Evolutionary conservation across 768 basidiomycete species (phyloP).

Genomic region (Tricholoma sp.): DNA sequence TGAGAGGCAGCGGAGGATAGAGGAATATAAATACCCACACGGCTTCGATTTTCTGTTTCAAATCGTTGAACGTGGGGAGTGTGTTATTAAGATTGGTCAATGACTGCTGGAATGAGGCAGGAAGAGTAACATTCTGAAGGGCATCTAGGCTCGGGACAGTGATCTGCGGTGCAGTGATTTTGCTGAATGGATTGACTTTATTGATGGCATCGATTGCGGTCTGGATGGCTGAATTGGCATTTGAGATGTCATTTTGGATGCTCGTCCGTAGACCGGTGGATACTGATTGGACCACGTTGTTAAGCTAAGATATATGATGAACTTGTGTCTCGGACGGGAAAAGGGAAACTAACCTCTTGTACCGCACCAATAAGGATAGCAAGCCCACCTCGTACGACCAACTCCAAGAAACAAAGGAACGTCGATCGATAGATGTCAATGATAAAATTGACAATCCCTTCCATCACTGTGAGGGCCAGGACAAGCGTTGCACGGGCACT

Average conservation of each 20-base stretch:
- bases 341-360: slow-evolving; percentile 54
- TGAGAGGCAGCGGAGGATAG: slow-evolving; percentile 1
- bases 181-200: slow-evolving; percentile 66
- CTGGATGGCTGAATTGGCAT: slow-evolving; percentile 66
- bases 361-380: slow-evolving; percentile 78
- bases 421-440: slow-evolving; percentile 91
- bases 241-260: slow-evolving; percentile 65
- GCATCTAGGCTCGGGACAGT: slow-evolving; percentile 66
- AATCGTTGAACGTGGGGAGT: slow-evolving; percentile 69
- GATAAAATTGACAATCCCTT: slow-evolving; percentile 86
- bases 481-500: slow-evolving; percentile 71
- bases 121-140: slow-evolving; percentile 76
- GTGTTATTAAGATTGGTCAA: slow-evolving; percentile 75
- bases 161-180: slow-evolving; percentile 68
- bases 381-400: slow-evolving; percentile 79
- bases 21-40: slow-evolving; percentile 45
- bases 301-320: slow-evolving; percentile 45
- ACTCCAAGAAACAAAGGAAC: slow-evolving; percentile 89
- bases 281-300: slow-evolving; percentile 56
- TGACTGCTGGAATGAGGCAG: slow-evolving; percentile 66
- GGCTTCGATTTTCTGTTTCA: slow-evolving; percentile 62
- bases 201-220: slow-evolving; percentile 64
- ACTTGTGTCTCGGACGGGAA: background rate
- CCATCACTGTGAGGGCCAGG: slow-evolving; percentile 76
- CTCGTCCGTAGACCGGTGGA: slow-evolving; percentile 56